Evolutionary conservation across 768 basidiomycete genomes (phyloP).

Genomic region (Auricularia sp.): DNA sequence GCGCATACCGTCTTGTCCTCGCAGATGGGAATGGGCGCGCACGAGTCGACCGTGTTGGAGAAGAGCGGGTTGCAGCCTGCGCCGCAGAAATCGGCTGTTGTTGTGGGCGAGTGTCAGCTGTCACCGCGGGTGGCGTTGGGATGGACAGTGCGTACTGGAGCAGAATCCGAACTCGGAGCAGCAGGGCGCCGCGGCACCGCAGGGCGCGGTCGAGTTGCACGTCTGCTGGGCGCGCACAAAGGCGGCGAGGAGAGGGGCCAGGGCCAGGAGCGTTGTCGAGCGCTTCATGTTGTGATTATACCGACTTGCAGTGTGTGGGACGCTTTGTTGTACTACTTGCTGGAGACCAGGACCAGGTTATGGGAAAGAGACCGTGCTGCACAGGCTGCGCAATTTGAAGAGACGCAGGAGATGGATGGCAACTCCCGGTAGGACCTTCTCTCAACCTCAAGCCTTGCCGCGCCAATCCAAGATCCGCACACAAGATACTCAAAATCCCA

Average conservation of each 20-base stretch:
- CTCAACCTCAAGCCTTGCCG: no score
- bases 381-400: no score
- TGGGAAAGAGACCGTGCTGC: no score
- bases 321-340: no score
- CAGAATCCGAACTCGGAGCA: slow-evolving; percentile 47
- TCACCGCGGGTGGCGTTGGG: slow-evolving; percentile 6
- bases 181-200: slow-evolving; percentile 17
- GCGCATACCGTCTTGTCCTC: slow-evolving; percentile 42
- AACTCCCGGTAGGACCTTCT: no score
- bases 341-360: no score
- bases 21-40: slow-evolving; percentile 64
- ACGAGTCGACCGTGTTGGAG: slow-evolving; percentile 55
- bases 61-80: slow-evolving; percentile 79
- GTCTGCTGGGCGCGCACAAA: neutral
- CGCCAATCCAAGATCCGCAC: no score
- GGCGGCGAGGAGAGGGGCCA: neutral
- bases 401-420: no score
- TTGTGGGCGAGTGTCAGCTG: neutral
- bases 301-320: no score
- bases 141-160: slow-evolving; percentile 28
- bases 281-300: neutral
- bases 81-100: slow-evolving; percentile 50
- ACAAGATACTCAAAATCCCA: no score
- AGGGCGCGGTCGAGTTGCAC: slow-evolving; percentile 4
- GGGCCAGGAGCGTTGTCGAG: neutral